phyloP scores from a whole-genome alignment of 75 land plant genomes.

The Chamaecyparis obtusa region DNA sequence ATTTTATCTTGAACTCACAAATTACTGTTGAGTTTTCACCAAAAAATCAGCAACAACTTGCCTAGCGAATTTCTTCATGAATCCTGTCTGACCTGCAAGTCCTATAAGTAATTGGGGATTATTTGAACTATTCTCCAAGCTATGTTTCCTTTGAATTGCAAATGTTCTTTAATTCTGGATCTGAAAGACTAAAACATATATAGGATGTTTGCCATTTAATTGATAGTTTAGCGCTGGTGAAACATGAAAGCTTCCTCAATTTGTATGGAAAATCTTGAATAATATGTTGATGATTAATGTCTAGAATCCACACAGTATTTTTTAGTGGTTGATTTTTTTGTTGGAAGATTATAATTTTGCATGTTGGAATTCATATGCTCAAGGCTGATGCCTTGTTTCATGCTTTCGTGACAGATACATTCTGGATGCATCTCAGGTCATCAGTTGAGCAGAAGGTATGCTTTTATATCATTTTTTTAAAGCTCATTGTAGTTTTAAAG shows the following conservation, averaged over 20 bases:
- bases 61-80: too few relatives aligned
- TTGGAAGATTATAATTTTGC: not conserved
- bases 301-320: not conserved
- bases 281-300: not conserved
- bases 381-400: not conserved
- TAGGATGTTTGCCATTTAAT: not conserved
- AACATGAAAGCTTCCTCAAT: not conserved
- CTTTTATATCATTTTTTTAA: not conserved
- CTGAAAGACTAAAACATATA: not conserved
- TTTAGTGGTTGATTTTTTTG: not conserved
- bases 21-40: too few relatives aligned
- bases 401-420: slow-evolving; percentile 1
- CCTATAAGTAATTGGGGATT: too few relatives aligned
- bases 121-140: not conserved
- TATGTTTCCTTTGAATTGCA: not conserved
- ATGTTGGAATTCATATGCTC: not conserved
- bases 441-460: slow-evolving; percentile 8
- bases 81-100: too few relatives aligned
- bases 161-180: not conserved
- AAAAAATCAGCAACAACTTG: too few relatives aligned
- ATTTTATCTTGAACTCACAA: too few relatives aligned
- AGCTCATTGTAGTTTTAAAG: not conserved
- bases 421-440: slow-evolving; percentile 9
- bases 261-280: not conserved
- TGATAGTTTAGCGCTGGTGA: not conserved